phyloP scores from a whole-genome alignment of 2,329 filamentous ascomycete species.

The Epichloe sp. region DNA sequence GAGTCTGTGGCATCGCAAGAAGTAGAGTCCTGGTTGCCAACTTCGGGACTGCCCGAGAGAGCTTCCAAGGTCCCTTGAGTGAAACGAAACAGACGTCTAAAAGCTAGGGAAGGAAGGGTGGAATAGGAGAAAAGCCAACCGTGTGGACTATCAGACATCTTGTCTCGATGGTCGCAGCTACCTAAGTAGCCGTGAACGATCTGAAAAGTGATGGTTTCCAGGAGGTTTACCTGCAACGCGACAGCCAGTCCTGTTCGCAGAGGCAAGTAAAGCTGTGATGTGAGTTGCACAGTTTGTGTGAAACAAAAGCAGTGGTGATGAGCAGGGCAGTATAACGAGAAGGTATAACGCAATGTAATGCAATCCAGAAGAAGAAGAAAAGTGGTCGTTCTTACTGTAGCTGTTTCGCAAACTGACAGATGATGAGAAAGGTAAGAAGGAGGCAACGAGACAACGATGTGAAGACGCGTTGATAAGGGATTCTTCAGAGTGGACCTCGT shows the following conservation, averaged over 20 bases:
- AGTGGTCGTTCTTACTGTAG: constrained; percentile 2
- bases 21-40: not conserved
- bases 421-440: not conserved
- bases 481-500: not conserved
- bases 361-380: not conserved
- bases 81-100: not conserved
- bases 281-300: not conserved
- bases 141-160: not conserved
- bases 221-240: not conserved
- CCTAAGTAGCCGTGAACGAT: not conserved
- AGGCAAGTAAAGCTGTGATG: not conserved
- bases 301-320: not conserved
- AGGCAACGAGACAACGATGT: not conserved
- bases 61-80: not conserved
- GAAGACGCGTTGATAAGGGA: not conserved
- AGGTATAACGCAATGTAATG: not conserved
- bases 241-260: not conserved
- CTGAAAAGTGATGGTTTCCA: not conserved
- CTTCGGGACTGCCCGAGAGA: not conserved
- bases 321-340: not conserved
- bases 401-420: not conserved
- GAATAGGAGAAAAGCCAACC: not conserved
- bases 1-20: not conserved
- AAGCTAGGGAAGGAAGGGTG: constrained; percentile 1
- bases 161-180: not conserved